Evolutionary conservation across 257 asterid genomes (phyloP).

Genomic region (Hygrophila difformis): DNA sequence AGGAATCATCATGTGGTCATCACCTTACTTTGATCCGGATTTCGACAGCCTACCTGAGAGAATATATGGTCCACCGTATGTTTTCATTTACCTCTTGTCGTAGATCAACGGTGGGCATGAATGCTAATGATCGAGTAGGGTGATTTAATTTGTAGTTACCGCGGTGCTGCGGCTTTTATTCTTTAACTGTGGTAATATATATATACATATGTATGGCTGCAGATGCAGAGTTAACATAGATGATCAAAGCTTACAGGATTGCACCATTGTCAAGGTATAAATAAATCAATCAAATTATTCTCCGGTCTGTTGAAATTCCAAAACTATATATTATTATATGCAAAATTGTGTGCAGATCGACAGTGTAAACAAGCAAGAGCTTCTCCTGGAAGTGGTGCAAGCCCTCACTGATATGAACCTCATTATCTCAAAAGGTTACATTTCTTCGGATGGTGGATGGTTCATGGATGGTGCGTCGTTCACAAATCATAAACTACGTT

Average conservation of each 20-base stretch:
- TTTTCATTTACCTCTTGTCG: neutral
- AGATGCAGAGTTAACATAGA: slow-evolving; percentile 61
- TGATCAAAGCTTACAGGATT: slow-evolving; percentile 46
- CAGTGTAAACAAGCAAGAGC: slow-evolving; percentile 59
- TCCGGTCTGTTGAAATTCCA: too few relatives aligned
- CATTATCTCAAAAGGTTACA: slow-evolving; percentile 56
- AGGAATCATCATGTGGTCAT: too few relatives aligned
- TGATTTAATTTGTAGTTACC: too few relatives aligned
- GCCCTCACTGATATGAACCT: slow-evolving; percentile 69
- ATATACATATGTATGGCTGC: slow-evolving; percentile 8
- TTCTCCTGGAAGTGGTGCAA: slow-evolving; percentile 67
- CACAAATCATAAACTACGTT: too few relatives aligned
- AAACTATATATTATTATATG: too few relatives aligned
- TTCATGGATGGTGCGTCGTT: slow-evolving; percentile 75
- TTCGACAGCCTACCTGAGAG: slow-evolving; percentile 68
- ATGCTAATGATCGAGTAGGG: too few relatives aligned
- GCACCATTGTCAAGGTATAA: slow-evolving; percentile 57
- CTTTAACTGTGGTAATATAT: too few relatives aligned
- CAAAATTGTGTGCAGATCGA: slow-evolving; percentile 68
- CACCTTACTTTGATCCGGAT: slow-evolving; percentile 73
- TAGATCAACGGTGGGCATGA: too few relatives aligned
- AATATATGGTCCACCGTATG: slow-evolving; percentile 59
- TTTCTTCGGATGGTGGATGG: slow-evolving; percentile 80
- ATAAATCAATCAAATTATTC: too few relatives aligned
- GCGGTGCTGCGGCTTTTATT: too few relatives aligned